phyloP scores from a whole-genome alignment of 2,329 filamentous ascomycete genomes.

The Sporothrix pseudoabietina region DNA sequence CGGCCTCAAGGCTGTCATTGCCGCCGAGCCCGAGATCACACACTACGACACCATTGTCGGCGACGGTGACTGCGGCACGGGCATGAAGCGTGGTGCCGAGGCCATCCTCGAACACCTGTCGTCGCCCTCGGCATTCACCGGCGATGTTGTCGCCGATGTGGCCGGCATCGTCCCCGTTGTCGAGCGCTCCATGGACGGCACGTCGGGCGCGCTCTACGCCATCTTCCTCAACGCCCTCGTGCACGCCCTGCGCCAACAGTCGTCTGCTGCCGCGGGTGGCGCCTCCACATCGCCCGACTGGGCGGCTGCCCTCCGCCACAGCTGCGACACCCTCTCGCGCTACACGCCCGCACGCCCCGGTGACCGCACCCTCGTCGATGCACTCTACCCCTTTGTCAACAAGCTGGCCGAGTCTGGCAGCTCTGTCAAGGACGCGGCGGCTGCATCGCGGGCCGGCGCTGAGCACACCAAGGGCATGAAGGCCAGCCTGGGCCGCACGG shows the following conservation, averaged over 20 bases:
- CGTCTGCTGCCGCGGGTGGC: conserved; percentile 40
- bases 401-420: conserved; percentile 64
- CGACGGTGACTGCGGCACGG: conserved; percentile 87
- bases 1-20: conserved; percentile 64
- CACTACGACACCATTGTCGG: conserved; percentile 80
- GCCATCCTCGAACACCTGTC: conserved; percentile 56
- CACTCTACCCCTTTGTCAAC: conserved; percentile 83
- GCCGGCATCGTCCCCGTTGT: conserved; percentile 57
- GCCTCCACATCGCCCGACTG: conserved; percentile 45
- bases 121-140: conserved; percentile 48
- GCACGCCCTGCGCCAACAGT: conserved; percentile 56
- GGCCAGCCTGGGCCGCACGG: conserved; percentile 79
- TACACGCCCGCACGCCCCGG: conserved; percentile 91
- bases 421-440: conserved; percentile 67
- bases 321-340: conserved; percentile 69
- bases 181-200: conserved; percentile 63
- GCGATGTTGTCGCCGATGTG: conserved; percentile 57
- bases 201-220: conserved; percentile 64
- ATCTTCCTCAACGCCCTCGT: conserved; percentile 90
- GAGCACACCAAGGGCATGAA: conserved; percentile 90
- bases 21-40: conserved; percentile 70
- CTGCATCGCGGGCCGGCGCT: conserved; percentile 73
- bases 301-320: conserved; percentile 69
- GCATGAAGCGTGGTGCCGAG: conserved; percentile 84
- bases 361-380: conserved; percentile 88